Evolutionary conservation across 164 flowering plant species (phyloP).

Genomic region (Warburgia ugandensis): DNA sequence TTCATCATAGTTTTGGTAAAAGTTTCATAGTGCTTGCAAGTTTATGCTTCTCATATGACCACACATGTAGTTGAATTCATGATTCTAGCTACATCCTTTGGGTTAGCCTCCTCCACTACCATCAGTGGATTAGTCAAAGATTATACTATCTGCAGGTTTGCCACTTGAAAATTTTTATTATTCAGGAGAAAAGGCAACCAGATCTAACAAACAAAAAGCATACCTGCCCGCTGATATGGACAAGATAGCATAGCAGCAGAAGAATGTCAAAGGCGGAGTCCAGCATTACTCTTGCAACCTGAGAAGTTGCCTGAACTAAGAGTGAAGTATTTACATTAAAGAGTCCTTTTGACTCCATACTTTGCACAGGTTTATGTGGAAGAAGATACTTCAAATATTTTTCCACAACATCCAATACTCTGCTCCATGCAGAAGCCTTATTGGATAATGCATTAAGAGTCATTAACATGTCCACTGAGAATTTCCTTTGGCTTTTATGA

Average conservation of each 20-base stretch:
- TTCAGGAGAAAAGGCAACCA: neutral
- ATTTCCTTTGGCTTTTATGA: constrained; percentile 65
- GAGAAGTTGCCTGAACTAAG: constrained; percentile 66
- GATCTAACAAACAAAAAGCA: constrained; percentile 13
- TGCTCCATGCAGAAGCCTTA: constrained; percentile 62
- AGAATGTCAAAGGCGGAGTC: constrained; percentile 69
- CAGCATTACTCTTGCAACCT: constrained; percentile 76
- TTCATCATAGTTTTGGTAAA: too few relatives aligned
- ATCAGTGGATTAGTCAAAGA: too few relatives aligned
- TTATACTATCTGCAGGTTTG: too few relatives aligned
- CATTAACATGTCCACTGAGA: constrained; percentile 64
- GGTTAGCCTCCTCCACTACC: too few relatives aligned
- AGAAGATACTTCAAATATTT: constrained; percentile 60
- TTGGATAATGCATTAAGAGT: constrained; percentile 46
- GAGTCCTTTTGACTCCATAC: constrained; percentile 21
- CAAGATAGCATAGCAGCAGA: constrained; percentile 61
- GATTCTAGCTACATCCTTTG: too few relatives aligned
- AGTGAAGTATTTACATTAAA: constrained; percentile 32
- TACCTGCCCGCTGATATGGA: constrained; percentile 70
- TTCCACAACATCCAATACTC: constrained; percentile 57
- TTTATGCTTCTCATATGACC: too few relatives aligned
- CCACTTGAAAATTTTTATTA: too few relatives aligned
- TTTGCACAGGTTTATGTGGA: constrained; percentile 39
- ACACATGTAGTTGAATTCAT: too few relatives aligned
- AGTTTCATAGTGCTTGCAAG: too few relatives aligned